Evolutionary conservation across 106 monocot species (phyloP), one percentile per base, ranked within the genome.

Genomic region (Platanthera zijinensis): DNA sequence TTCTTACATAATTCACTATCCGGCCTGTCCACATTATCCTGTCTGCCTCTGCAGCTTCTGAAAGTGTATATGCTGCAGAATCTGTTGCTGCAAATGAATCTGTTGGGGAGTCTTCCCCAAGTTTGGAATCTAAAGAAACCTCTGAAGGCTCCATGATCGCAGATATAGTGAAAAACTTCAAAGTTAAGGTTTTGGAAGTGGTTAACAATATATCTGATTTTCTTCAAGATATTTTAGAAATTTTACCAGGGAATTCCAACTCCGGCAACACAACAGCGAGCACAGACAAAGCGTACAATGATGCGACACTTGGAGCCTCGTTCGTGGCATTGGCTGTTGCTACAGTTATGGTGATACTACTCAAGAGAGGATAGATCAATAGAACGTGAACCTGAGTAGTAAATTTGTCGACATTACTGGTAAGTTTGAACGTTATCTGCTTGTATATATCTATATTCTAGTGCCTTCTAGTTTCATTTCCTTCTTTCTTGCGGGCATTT

Each of bases 311-410:
- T 4, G 89, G 84, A 3, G 80, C 53, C 6, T 53, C 76, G 3
- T 87, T 91, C 75, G 28, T 86, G 21, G 91, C 82, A 3, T 30
- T 95, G 50, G 87, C 85, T 5, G 39, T 95, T 51, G 89, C 87
- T 11, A 68, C 80, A 5, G 91, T 95, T n/a, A 19, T 95, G 19
- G 80, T 91, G 2, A 76, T 95, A 74, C 59, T 95, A 75, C 17
- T 87, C 30, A 95, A 91, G 87, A 83, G 91, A 78, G 87, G 59
- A 14, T 80, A 74, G 52, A 1, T 52, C 12, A 53, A 14, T 53
- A 53, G 14, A 14, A 53, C 14, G 12, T 73, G 6, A 6, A 14
- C n/a, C 61, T 17, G 12, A 39, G 39, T 39, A 0, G n/a, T 61
- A 2, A 61, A 61, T 61, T 61, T n/a, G 61, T 18, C 61, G 61